A percentile compares a stretch with the other conserved stretches of the same genome.
phyloP scores from a whole-genome alignment of 2,329 filamentous ascomycete species.

The Aureobasidium leucospermi region DNA sequence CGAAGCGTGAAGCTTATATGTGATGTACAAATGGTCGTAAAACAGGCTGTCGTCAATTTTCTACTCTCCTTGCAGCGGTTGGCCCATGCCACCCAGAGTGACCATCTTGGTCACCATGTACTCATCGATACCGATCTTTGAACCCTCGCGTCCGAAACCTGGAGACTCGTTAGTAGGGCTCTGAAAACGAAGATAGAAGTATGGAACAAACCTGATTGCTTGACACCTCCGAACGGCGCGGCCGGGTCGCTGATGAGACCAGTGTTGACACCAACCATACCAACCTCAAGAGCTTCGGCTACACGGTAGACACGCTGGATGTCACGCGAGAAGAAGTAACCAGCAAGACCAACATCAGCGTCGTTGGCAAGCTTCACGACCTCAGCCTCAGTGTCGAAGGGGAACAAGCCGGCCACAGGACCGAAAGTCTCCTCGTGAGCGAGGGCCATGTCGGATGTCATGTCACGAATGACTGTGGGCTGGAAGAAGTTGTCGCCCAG shows the following conservation, averaged over 20 bases:
- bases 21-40: not conserved
- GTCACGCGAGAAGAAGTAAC: conserved; percentile 78
- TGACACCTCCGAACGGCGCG: conserved; percentile 35
- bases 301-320: conserved; percentile 52
- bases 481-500: conserved; percentile 82
- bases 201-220: conserved; percentile 21
- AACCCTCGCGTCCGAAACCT: conserved; percentile 45
- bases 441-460: conserved; percentile 79
- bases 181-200: conserved; percentile 30
- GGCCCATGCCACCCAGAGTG: conserved; percentile 55
- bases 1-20: not conserved
- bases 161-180: conserved; percentile 24
- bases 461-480: conserved; percentile 80
- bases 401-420: conserved; percentile 82
- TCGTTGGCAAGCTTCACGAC: conserved; percentile 77
- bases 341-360: conserved; percentile 79
- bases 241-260: conserved; percentile 43
- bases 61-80: conserved; percentile 41
- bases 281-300: conserved; percentile 65
- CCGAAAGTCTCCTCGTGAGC: conserved; percentile 91
- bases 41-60: not conserved
- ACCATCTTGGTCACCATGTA: conserved; percentile 41
- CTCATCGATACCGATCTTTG: conserved; percentile 43
- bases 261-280: conserved; percentile 67
- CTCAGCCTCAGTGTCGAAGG: conserved; percentile 81